phyloP scores from a whole-genome alignment of 2,329 filamentous ascomycete genomes.

The Aspergillus latus region DNA sequence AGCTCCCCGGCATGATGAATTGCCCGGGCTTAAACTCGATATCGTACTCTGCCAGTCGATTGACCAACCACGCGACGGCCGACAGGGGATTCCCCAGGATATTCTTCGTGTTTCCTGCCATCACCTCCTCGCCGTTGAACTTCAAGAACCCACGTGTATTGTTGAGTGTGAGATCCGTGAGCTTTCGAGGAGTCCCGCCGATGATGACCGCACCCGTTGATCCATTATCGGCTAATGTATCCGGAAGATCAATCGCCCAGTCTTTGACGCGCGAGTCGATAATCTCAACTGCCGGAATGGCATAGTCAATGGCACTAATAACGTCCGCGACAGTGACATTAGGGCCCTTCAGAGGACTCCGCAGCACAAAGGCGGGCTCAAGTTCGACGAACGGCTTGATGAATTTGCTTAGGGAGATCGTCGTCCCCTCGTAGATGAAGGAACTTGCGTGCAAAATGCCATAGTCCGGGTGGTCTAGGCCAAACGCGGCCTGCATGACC shows the following conservation, averaged over 20 bases:
- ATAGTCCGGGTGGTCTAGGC: slow-evolving; percentile 23
- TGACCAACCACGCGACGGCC: slow-evolving; percentile 21
- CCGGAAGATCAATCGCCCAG: slow-evolving; percentile 21
- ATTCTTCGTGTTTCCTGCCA: slow-evolving; percentile 21
- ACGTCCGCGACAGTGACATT: slow-evolving; percentile 22
- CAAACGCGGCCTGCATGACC: slow-evolving; percentile 24
- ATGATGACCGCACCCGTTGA: slow-evolving; percentile 20
- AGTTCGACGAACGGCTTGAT: slow-evolving; percentile 24
- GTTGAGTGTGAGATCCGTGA: slow-evolving; percentile 18
- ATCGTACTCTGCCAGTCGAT: slow-evolving; percentile 17
- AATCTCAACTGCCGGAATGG: slow-evolving; percentile 21
- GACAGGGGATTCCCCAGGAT: slow-evolving; percentile 19
- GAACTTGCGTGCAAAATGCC: slow-evolving; percentile 21
- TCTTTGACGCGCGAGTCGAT: slow-evolving; percentile 22
- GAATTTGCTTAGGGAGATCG: slow-evolving; percentile 9
- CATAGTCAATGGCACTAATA: slow-evolving; percentile 22
- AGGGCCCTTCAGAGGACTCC: slow-evolving; percentile 13
- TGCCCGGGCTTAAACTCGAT: slow-evolving; percentile 20
- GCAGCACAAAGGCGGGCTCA: slow-evolving; percentile 21
- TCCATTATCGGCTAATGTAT: slow-evolving; percentile 22
- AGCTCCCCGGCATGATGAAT: slow-evolving; percentile 20
- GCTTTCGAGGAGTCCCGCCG: slow-evolving; percentile 18
- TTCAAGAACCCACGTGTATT: slow-evolving; percentile 15
- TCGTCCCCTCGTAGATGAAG: slow-evolving; percentile 21
- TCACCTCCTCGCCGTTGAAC: slow-evolving; percentile 20